Percentiles rank a stretch among this genome's conserved stretches.
phyloP scores from a whole-genome alignment of 2,329 filamentous ascomycete species.

The Elsinoe perseae region DNA sequence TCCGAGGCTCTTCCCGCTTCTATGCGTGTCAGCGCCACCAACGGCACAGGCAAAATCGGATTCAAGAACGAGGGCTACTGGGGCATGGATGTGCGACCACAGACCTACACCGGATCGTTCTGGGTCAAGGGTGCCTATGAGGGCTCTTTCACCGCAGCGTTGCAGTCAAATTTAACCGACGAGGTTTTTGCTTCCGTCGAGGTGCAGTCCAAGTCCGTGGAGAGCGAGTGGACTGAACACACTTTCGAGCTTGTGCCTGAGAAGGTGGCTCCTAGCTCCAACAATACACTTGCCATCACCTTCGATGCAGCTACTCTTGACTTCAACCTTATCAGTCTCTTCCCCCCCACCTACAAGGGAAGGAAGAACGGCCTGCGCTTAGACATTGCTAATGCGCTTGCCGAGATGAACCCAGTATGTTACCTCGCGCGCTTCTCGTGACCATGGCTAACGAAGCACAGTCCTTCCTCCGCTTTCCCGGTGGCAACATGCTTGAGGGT shows the following conservation, averaged over 20 bases:
- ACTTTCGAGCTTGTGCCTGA: conserved; percentile 26
- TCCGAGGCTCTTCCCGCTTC: conserved; percentile 24
- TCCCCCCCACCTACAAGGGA: conserved; percentile 53
- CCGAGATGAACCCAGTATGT: conserved; percentile 38
- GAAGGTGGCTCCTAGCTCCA: conserved; percentile 25
- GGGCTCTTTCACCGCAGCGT: conserved; percentile 25
- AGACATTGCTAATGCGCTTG: conserved; percentile 49
- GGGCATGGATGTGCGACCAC: conserved; percentile 26
- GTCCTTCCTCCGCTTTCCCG: conserved; percentile 55
- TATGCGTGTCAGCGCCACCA: conserved; percentile 21
- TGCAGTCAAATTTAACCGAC: conserved; percentile 21
- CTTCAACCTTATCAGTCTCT: conserved; percentile 53
- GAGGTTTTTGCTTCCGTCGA: conserved; percentile 17
- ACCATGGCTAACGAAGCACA: conserved; percentile 20
- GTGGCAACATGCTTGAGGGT: conserved; percentile 50
- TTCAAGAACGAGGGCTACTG: conserved; percentile 39
- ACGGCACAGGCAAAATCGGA: conserved; percentile 28
- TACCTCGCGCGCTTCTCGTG: no score
- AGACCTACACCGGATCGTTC: conserved; percentile 31
- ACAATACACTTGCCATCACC: conserved; percentile 44
- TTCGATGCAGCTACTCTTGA: conserved; percentile 47
- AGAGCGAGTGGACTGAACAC: conserved; percentile 21
- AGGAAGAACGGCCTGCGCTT: conserved; percentile 50
- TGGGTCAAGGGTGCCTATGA: conserved; percentile 28
- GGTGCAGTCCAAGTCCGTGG: conserved; percentile 13